Evolutionary conservation across 345 rosid species (phyloP).

Genomic region (Eucalyptus polybractea): DNA sequence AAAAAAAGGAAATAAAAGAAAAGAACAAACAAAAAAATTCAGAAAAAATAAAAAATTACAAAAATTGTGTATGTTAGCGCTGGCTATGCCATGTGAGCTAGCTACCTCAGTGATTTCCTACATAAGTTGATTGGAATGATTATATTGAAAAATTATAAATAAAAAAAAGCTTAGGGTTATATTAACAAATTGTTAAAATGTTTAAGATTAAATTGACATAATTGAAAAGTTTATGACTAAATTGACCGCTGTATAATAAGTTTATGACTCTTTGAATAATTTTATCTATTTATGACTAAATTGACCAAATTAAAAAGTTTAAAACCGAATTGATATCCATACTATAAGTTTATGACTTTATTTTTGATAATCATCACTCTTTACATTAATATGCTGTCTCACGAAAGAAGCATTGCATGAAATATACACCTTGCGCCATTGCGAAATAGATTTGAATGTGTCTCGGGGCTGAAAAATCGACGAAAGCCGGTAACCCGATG

Average conservation of each 20-base stretch:
- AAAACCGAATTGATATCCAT: not conserved
- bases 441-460: not conserved
- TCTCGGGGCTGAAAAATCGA: not conserved
- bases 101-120: not conserved
- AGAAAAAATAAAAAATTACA: not conserved
- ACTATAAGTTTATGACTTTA: not conserved
- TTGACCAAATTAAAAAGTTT: not conserved
- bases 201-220: not conserved
- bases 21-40: too few species aligned
- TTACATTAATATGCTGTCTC: not conserved
- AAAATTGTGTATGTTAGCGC: fast-evolving
- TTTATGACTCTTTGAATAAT: too few species aligned
- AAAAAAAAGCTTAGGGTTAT: too few species aligned
- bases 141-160: not conserved
- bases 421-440: fast-evolving
- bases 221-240: too few species aligned
- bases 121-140: not conserved
- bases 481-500: not conserved
- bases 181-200: not conserved
- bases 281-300: not conserved
- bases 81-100: not conserved
- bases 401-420: not conserved
- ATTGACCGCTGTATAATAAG: fast-evolving
- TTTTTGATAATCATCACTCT: not conserved
- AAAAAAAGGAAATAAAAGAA: too few species aligned